Conservation (phyloP, 768 basidiomycete species). For the Leccinum longicurvipes region DNA sequence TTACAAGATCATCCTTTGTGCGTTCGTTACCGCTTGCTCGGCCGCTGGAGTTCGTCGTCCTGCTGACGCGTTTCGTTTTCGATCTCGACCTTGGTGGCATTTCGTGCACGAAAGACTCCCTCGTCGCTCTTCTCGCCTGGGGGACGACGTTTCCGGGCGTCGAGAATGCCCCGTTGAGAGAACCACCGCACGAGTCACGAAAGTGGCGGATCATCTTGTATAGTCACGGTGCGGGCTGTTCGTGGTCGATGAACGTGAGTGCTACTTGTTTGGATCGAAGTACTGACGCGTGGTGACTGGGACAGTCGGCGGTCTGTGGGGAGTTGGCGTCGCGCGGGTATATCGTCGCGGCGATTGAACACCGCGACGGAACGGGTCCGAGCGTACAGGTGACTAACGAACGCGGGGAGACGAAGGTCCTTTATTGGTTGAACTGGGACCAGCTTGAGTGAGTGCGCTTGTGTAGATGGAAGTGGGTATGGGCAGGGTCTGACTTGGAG, state of each 20-base stretch:
- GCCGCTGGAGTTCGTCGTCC: background rate
- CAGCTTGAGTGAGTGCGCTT: conserved; percentile 23
- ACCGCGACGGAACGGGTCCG: conserved; percentile 46
- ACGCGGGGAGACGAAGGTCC: conserved; percentile 21
- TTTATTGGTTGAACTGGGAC: conserved; percentile 33
- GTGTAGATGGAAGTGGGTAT: background rate
- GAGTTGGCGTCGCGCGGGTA: conserved; percentile 44
- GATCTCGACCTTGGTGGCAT: too few relatives aligned
- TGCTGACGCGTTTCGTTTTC: background rate
- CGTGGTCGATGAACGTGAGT: conserved; percentile 36
- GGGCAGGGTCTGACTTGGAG: background rate
- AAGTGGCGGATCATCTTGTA: conserved; percentile 43
- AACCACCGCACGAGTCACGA: conserved; percentile 5
- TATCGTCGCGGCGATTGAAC: conserved; percentile 45
- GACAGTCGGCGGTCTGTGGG: conserved; percentile 37
- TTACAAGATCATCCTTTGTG: conserved; percentile 26
- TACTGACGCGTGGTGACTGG: too few relatives aligned
- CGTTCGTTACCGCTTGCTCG: background rate
- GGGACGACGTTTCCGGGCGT: conserved; percentile 32
- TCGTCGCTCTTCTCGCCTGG: conserved; percentile 26
- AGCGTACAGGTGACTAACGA: conserved; percentile 21
- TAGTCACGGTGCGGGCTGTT: conserved; percentile 44
- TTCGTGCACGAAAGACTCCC: conserved; percentile 2
- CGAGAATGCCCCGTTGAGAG: conserved; percentile 24
- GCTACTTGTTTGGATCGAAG: too few relatives aligned